phyloP scores from a whole-genome alignment of 192 early-diverging fungal genomes.

The Gaertneriomyces semiglobifer region DNA sequence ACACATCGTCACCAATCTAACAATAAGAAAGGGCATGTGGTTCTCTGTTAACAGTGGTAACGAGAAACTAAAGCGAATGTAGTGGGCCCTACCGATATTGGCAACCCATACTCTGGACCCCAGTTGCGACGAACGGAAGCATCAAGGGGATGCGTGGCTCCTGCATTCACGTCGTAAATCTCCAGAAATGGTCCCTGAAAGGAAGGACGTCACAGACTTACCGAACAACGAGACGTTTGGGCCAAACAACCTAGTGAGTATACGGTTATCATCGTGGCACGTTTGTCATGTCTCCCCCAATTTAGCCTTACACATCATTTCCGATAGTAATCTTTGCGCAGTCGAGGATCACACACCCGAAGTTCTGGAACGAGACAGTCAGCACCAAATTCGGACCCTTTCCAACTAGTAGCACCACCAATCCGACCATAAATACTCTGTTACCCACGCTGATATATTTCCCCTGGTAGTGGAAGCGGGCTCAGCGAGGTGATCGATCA shows the following conservation, averaged over 20 bases:
- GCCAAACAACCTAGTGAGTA: constrained; percentile 57
- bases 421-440: constrained; percentile 57
- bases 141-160: constrained; percentile 66
- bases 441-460: constrained; percentile 73
- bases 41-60: background rate
- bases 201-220: too few relatives aligned
- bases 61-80: background rate
- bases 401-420: constrained; percentile 6
- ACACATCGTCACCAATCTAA: constrained; percentile 79
- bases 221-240: constrained; percentile 74
- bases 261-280: constrained; percentile 43
- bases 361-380: constrained; percentile 45
- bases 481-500: background rate
- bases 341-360: constrained; percentile 73
- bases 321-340: constrained; percentile 70
- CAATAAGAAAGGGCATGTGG: background rate
- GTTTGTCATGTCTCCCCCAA: background rate
- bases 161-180: too few relatives aligned
- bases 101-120: constrained; percentile 34
- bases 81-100: constrained; percentile 27
- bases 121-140: constrained; percentile 10
- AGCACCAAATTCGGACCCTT: background rate
- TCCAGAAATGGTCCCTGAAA: too few relatives aligned
- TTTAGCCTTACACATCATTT: constrained; percentile 55
- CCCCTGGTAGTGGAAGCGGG: constrained; percentile 25